Evolutionary conservation across 2,329 filamentous ascomycete species (phyloP).

Genomic region (Neofusicoccum parvum): DNA sequence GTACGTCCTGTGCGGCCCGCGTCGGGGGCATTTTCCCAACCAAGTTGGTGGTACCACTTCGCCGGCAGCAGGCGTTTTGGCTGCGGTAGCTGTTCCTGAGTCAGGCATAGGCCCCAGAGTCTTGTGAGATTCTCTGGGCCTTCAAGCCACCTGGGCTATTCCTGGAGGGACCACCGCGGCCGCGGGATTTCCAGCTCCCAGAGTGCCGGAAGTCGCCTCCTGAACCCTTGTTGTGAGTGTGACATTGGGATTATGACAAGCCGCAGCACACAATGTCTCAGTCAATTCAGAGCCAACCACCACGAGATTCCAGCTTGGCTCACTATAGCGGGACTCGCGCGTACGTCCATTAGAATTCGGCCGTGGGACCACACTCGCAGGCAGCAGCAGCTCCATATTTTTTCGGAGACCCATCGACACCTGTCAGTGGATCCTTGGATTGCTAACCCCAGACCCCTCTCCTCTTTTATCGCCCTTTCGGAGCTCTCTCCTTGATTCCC

Average conservation of each 20-base stretch:
- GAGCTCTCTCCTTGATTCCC: background rate
- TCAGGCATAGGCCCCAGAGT: background rate
- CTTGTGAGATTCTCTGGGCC: background rate
- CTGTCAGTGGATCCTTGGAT: background rate
- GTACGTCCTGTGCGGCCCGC: background rate
- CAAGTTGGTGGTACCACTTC: background rate
- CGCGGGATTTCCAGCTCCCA: conserved; percentile 1
- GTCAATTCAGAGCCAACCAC: conserved; percentile 3
- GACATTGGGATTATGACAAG: background rate
- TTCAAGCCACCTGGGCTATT: conserved; percentile 3
- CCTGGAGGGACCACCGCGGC: background rate
- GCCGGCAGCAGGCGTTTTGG: background rate
- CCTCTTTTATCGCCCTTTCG: background rate
- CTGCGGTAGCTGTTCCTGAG: conserved; percentile 2
- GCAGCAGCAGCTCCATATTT: conserved; percentile 13
- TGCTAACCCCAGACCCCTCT: background rate
- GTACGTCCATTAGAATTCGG: background rate
- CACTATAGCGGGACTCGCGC: background rate
- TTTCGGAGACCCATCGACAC: background rate
- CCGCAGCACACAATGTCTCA: conserved; percentile 4
- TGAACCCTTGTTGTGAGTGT: background rate
- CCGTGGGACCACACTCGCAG: background rate
- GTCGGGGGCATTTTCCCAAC: conserved; percentile 2
- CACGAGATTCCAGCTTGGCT: background rate
- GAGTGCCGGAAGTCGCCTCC: conserved; percentile 1